A percentile compares a stretch with the other conserved stretches of the same genome.
Conservation (phyloP, 495 filamentous ascomycete genomes). For the Podospora comata region DNA sequence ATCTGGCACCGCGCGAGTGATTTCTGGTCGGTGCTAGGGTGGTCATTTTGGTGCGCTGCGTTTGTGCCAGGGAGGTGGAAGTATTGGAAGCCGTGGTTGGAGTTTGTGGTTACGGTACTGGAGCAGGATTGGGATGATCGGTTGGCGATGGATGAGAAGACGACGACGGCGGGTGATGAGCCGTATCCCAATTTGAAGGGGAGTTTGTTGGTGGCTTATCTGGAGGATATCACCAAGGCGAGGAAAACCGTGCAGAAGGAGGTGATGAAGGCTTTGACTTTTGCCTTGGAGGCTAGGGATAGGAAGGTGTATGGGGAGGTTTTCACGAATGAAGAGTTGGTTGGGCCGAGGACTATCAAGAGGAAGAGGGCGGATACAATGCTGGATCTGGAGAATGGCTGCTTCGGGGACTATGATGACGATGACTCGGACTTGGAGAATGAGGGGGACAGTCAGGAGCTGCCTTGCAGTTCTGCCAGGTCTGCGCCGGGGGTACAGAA, state of each 20-base stretch:
- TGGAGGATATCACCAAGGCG: slow-evolving; percentile 34
- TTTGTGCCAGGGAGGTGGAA: slow-evolving; percentile 68
- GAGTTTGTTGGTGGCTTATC: slow-evolving; percentile 30
- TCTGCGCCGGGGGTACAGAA: slow-evolving; percentile 1
- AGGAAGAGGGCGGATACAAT: slow-evolving; percentile 45
- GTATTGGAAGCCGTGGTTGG: slow-evolving; percentile 78
- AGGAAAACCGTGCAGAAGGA: slow-evolving; percentile 34
- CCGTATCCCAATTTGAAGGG: slow-evolving; percentile 31
- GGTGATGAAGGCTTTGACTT: slow-evolving; percentile 40
- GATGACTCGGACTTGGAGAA: slow-evolving; percentile 32
- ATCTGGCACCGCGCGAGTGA: slow-evolving; percentile 72
- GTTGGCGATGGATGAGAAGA: slow-evolving; percentile 30
- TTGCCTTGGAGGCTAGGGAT: slow-evolving; percentile 37
- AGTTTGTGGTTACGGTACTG: slow-evolving; percentile 72
- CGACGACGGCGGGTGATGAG: background rate
- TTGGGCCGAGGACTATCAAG: slow-evolving; percentile 38
- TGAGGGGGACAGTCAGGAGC: slow-evolving; percentile 12
- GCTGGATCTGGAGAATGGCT: slow-evolving; percentile 46
- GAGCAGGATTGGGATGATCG: slow-evolving; percentile 72
- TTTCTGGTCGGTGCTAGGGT: slow-evolving; percentile 87
- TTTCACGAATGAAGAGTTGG: slow-evolving; percentile 46
- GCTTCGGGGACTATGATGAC: slow-evolving; percentile 43
- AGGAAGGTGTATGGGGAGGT: slow-evolving; percentile 46
- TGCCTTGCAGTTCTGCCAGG: background rate
- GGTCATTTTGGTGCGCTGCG: slow-evolving; percentile 90